Percentiles rank a stretch among this genome's conserved stretches.
These are phyloP conservation scores for Artemisia annua DNA, from an alignment of 129 eudicot species.

Conservation along the genomic window DNA sequence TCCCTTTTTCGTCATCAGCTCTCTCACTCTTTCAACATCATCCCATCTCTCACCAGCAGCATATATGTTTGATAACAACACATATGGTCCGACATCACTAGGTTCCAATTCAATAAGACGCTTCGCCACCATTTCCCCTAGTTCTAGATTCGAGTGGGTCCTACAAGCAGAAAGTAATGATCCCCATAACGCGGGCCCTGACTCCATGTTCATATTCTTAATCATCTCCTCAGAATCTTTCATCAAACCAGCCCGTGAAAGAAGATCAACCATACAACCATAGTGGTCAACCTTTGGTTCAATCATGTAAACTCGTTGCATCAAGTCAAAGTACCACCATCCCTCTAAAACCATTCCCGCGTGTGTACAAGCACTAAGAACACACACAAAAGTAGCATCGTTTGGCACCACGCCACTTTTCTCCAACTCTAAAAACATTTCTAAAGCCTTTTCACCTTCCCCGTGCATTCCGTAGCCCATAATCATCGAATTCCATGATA, in stretches of 20 bases:
- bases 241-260: constrained; percentile 59
- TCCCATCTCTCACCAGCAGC: constrained; percentile 66
- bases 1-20: constrained; percentile 49
- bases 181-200: constrained; percentile 63
- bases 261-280: constrained; percentile 78
- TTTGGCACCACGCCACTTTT: constrained; percentile 52
- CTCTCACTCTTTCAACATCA: constrained; percentile 55
- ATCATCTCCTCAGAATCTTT: constrained; percentile 54
- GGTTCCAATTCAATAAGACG: constrained; percentile 58
- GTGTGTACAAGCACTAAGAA: constrained; percentile 65
- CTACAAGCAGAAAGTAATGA: constrained; percentile 59
- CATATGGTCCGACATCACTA: constrained; percentile 56
- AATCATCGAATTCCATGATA: constrained; percentile 78
- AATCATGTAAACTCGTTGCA: constrained; percentile 61
- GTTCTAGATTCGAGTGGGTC: constrained; percentile 56
- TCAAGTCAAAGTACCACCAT: constrained; percentile 68
- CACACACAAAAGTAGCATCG: constrained; percentile 65
- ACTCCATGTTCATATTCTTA: constrained; percentile 39
- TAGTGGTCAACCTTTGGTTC: constrained; percentile 72
- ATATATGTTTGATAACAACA: constrained; percentile 65
- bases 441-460: constrained; percentile 62
- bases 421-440: constrained; percentile 50
- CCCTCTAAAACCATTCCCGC: constrained; percentile 73
- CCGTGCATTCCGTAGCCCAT: constrained; percentile 75
- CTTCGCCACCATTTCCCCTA: constrained; percentile 69